These are phyloP conservation scores for Coemansia sp. DNA, from an alignment of 192 early-diverging fungal species.

Conservation along the genomic window DNA sequence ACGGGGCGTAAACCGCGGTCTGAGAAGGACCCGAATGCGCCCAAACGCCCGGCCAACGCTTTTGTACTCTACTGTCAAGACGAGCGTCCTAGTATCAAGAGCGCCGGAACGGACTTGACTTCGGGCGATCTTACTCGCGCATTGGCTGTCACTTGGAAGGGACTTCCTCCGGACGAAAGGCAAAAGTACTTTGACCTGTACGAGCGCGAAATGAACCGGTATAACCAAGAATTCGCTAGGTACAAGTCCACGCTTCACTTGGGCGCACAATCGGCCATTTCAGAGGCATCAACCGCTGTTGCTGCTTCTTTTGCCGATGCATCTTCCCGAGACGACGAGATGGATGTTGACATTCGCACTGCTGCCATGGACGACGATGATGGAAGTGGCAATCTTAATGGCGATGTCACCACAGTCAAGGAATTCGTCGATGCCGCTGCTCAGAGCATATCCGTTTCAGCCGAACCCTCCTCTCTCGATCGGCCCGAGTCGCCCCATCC, in stretches of 20 bases:
- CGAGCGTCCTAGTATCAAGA: conserved; percentile 53
- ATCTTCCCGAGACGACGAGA: conserved; percentile 20
- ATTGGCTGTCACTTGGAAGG: conserved; percentile 58
- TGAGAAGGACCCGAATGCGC: conserved; percentile 57
- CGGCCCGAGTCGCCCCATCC: conserved; percentile 15
- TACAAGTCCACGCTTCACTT: conserved; percentile 31
- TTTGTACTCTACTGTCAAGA: conserved; percentile 59
- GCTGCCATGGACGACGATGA: conserved; percentile 17
- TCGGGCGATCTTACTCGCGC: conserved; percentile 53
- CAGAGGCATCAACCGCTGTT: conserved; percentile 15
- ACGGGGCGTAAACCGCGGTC: conserved; percentile 25
- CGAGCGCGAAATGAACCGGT: conserved; percentile 53
- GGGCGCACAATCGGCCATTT: conserved; percentile 12
- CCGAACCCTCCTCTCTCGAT: background rate
- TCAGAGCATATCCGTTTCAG: background rate
- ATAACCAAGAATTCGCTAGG: conserved; percentile 49
- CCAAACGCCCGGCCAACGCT: conserved; percentile 57
- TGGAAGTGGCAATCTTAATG: background rate
- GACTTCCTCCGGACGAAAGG: conserved; percentile 42
- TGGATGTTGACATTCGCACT: conserved; percentile 23
- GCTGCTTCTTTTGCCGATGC: conserved; percentile 10
- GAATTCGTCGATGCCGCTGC: background rate
- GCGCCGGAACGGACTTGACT: conserved; percentile 36
- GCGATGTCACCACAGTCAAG: background rate
- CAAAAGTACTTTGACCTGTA: conserved; percentile 55